Evolutionary conservation across 108 stramenopile species (phyloP).

Genomic region (Hondaea fermentalgiana): DNA sequence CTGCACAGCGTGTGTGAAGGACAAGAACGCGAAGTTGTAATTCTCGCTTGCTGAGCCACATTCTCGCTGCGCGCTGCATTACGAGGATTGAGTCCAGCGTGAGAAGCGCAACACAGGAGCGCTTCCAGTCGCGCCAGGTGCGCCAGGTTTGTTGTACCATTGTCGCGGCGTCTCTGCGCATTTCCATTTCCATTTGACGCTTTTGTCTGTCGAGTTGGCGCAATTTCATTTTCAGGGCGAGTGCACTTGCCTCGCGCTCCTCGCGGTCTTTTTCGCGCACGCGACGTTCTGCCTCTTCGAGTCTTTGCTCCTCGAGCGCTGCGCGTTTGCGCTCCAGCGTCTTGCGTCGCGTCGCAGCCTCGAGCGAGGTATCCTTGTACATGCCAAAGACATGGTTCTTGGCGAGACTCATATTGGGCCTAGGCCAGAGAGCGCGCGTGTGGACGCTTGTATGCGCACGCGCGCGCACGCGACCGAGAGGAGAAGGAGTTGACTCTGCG

Average conservation of each 20-base stretch:
- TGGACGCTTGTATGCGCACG: no score
- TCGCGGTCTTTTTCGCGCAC: not conserved
- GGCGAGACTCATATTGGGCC: not conserved
- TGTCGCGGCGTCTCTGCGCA: not conserved
- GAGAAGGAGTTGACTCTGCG: no score
- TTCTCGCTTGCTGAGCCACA: not conserved
- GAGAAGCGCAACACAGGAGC: not conserved
- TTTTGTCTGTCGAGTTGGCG: not conserved
- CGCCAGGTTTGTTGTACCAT: not conserved
- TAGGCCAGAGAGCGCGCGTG: no score
- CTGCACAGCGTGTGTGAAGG: not conserved
- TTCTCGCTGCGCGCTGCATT: not conserved
- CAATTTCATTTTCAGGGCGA: not conserved
- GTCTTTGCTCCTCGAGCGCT: not conserved
- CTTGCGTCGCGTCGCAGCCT: not conserved
- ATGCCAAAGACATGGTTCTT: constrained; percentile 8
- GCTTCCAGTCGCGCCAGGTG: not conserved
- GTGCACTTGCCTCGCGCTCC: not conserved
- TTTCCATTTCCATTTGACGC: not conserved
- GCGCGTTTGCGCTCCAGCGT: not conserved
- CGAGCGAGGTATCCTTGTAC: constrained; percentile 11
- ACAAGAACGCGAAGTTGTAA: not conserved
- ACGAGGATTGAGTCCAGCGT: not conserved
- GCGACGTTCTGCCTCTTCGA: not conserved
- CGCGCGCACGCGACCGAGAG: no score